Percentiles rank a stretch among this genome's conserved stretches.
Conservation (phyloP, 2,329 filamentous ascomycete genomes). For the Penicillium sclerotigenum region DNA sequence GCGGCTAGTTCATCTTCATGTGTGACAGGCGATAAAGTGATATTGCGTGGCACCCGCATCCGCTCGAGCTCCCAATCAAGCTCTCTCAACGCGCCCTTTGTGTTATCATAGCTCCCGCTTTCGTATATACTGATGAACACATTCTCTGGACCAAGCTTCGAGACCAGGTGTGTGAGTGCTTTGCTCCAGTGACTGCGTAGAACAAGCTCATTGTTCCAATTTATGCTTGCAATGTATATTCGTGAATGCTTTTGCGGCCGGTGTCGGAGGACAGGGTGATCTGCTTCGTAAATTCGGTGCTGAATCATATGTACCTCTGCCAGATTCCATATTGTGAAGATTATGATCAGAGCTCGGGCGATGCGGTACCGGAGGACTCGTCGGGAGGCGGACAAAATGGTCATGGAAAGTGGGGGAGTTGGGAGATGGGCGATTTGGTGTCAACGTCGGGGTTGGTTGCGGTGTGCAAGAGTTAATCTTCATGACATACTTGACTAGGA, state of each 20-base stretch:
- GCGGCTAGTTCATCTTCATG: slow-evolving; percentile 56
- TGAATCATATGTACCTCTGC: slow-evolving; percentile 21
- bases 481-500: neutral
- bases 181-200: slow-evolving; percentile 62
- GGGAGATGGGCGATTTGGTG: neutral
- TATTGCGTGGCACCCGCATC: slow-evolving; percentile 53
- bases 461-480: neutral
- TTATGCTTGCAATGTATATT: slow-evolving; percentile 67
- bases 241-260: slow-evolving; percentile 21
- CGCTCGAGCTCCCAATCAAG: slow-evolving; percentile 55
- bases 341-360: slow-evolving; percentile 15
- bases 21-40: slow-evolving; percentile 58
- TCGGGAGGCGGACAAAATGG: slow-evolving; percentile 11
- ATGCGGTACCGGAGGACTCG: slow-evolving; percentile 15
- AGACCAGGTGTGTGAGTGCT: slow-evolving; percentile 57
- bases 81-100: slow-evolving; percentile 58
- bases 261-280: slow-evolving; percentile 6
- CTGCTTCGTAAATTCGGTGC: slow-evolving; percentile 13
- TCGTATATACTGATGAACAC: slow-evolving; percentile 67
- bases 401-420: slow-evolving; percentile 15
- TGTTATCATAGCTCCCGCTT: slow-evolving; percentile 67
- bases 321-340: slow-evolving; percentile 21
- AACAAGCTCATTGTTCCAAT: slow-evolving; percentile 64
- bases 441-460: neutral
- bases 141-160: slow-evolving; percentile 59